Evolutionary conservation across 257 asterid genomes (phyloP), one percentile per base, ranked within the genome.

Genomic region (Solanum tarijense): DNA sequence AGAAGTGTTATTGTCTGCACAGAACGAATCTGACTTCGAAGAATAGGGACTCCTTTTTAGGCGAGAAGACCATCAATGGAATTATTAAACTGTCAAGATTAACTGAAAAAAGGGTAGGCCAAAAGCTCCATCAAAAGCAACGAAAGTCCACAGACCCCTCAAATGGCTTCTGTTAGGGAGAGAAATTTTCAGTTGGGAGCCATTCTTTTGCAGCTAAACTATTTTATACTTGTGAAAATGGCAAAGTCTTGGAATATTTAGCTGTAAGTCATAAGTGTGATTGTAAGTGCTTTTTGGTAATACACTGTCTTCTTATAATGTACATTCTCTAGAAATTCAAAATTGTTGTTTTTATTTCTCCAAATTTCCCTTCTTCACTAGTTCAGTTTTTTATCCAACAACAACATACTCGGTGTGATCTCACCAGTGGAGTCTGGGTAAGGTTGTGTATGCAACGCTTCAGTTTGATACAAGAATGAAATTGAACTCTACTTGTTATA

Each of bases 1-100:
- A 89, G 89, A 78, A 14, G 89, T 35, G 31, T 89, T 90, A 12
- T 43, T 88, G 18, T 68, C 60, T 9, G 84, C 86, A 18, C 90
- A 89, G 38, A 81, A 52, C n/a, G 87, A 86, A 4, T 21, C n/a
- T 69, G 89, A 87, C n/a, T 36, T 78, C 18, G 90, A 88, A 74
- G 88, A 81, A 79, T 43, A 79, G 31, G 32, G 66, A 10, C 16
- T 62, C 71, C 71, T 62, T 62, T 62, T 10, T n/a, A 10, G 71
- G 71, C 32, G 13, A 62, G 16, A 23, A 62, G 16, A 62, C 71
- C 32, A n/a, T 11, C 71, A 62, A 6, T 10, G 29, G 71, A 62
- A n/a, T 10, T 23, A 23, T 23, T 4, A n/a, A 62, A 62, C 27
- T 60, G 2, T 52, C 4, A 52, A 52, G n/a, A 16, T 52, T 6